Conservation (phyloP, 495 filamentous ascomycete species). For the Neurospora intermedia region DNA sequence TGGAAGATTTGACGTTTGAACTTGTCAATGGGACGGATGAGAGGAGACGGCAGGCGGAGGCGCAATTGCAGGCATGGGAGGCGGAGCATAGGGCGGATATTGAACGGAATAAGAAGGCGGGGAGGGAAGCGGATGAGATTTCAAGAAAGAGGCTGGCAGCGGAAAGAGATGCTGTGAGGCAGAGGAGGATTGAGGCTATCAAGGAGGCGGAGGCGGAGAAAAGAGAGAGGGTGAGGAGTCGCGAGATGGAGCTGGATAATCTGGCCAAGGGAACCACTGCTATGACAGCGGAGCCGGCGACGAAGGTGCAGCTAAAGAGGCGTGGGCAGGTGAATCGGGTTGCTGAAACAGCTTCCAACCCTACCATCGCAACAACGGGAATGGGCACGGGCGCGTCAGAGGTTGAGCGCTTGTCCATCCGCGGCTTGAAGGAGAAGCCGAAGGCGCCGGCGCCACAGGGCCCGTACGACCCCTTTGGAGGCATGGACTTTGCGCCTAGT, state of each 20-base stretch:
- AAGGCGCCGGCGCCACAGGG: constrained; percentile 30
- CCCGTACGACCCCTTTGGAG: constrained; percentile 84
- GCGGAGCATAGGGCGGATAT: constrained; percentile 59
- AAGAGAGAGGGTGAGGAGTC: constrained; percentile 37
- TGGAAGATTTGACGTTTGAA: constrained; percentile 84
- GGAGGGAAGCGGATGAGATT: constrained; percentile 46
- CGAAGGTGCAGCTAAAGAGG: constrained; percentile 58
- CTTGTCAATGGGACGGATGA: constrained; percentile 64
- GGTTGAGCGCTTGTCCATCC: constrained; percentile 47
- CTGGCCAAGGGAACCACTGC: constrained; percentile 19
- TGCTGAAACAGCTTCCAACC: constrained; percentile 14
- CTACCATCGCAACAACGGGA: background rate
- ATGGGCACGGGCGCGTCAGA: constrained; percentile 2
- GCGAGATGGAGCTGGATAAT: constrained; percentile 40
- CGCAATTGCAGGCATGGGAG: constrained; percentile 52
- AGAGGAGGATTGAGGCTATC: constrained; percentile 48
- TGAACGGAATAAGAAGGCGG: constrained; percentile 57
- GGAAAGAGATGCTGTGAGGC: constrained; percentile 43
- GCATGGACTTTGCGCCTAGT: constrained; percentile 52
- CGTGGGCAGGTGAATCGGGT: constrained; percentile 33
- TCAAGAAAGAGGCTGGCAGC: constrained; percentile 25
- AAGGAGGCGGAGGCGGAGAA: constrained; percentile 46
- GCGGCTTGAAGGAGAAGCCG: constrained; percentile 60
- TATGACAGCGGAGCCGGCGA: constrained; percentile 28
- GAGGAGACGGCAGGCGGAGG: constrained; percentile 50